Conservation (phyloP, 495 filamentous ascomycete genomes). For the Apiosordaria backusii region DNA sequence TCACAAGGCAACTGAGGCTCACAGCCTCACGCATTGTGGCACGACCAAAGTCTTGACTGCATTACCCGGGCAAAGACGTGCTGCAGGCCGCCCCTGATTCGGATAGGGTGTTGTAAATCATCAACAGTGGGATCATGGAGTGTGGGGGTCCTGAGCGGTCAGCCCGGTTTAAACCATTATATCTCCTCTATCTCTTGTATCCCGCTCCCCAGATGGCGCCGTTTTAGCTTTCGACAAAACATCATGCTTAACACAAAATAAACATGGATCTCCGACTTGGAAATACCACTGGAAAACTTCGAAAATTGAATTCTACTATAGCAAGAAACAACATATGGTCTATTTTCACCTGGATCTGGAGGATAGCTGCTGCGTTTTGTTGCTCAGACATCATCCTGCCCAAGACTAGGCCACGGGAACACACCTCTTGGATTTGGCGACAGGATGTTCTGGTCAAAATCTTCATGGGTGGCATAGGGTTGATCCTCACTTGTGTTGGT, state of each 20-base stretch:
- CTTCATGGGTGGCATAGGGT: constrained; percentile 5
- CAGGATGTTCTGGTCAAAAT: background rate
- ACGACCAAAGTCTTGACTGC: background rate
- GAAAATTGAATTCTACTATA: background rate
- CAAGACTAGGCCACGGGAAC: background rate
- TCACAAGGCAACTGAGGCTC: background rate
- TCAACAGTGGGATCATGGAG: background rate
- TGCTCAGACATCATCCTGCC: background rate
- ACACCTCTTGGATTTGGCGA: background rate
- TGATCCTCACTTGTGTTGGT: constrained; percentile 8
- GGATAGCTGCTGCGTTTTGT: background rate
- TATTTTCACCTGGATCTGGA: background rate
- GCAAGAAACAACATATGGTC: background rate
- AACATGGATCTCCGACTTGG: background rate
- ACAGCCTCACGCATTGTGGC: background rate
- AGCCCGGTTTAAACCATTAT: background rate
- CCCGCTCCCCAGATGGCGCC: background rate
- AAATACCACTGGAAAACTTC: background rate
- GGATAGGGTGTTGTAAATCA: background rate
- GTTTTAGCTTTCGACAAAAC: background rate
- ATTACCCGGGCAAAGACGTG: background rate
- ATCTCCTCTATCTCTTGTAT: background rate
- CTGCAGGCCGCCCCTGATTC: background rate
- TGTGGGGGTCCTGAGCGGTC: background rate
- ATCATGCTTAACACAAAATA: too few relatives aligned